Evolutionary conservation across 73 alveolate genomes (phyloP).

Genomic region (Paramecium pentaurelia): DNA sequence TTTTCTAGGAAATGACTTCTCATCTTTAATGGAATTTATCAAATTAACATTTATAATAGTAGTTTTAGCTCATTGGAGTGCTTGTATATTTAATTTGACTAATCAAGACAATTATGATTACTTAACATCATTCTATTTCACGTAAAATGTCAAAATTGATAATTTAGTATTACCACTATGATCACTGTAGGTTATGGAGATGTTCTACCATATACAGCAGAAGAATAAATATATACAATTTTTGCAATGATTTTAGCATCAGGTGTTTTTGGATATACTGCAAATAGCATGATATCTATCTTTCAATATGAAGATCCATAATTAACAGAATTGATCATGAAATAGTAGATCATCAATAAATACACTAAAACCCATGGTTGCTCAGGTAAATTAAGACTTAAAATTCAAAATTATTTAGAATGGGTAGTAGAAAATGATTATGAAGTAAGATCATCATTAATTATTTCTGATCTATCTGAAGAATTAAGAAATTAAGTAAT

Average conservation of each 20-base stretch:
- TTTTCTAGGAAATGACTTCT: neutral
- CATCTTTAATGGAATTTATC: neutral
- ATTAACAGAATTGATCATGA: neutral
- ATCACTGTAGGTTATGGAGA: constrained; percentile 98
- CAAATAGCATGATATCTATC: constrained; percentile 24
- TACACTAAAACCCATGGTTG: neutral
- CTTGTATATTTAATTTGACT: neutral
- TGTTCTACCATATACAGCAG: constrained; percentile 75
- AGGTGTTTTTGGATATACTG: constrained; percentile 49
- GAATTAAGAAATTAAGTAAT: neutral
- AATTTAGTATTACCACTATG: constrained; percentile 89
- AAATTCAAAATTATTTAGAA: neutral
- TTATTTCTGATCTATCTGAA: neutral
- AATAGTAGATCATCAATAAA: neutral
- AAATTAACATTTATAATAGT: neutral
- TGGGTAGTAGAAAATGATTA: constrained; percentile 36
- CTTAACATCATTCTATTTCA: constrained; percentile 60
- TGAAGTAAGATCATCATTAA: neutral
- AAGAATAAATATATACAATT: constrained; percentile 83
- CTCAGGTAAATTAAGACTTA: neutral
- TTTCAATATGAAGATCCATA: neutral
- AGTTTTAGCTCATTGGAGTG: constrained; percentile 42
- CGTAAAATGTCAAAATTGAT: constrained; percentile 12
- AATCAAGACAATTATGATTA: constrained; percentile 19
- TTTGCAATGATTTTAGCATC: constrained; percentile 77